Conservation (phyloP, 768 basidiomycete genomes). For the Lactarius pseudohatsudake region DNA sequence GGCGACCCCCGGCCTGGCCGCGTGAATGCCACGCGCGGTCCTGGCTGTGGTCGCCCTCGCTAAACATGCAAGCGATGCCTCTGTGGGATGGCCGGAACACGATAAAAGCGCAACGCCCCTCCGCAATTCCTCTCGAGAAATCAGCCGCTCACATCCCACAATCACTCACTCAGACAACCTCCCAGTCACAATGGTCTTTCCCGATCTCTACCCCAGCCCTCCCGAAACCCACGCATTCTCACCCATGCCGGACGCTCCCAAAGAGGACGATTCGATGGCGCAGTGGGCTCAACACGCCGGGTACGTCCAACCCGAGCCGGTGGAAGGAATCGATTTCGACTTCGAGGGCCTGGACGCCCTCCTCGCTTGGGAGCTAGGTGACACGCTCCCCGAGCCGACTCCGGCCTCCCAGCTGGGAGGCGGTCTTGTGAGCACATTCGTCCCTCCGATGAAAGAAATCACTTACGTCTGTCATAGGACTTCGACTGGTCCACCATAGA, state of each 20-base stretch:
- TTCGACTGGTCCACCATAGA: not conserved
- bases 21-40: not conserved
- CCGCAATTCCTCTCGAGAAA: slow-evolving; percentile 1
- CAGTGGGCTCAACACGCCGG: not conserved
- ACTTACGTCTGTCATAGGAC: not conserved
- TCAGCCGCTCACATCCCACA: not conserved
- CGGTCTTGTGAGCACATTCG: not conserved
- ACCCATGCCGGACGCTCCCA: not conserved
- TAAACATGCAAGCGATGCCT: not conserved
- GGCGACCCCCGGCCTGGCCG: not conserved
- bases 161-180: not conserved
- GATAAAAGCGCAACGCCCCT: not conserved
- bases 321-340: not conserved
- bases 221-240: not conserved
- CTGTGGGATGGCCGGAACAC: not conserved
- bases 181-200: not conserved
- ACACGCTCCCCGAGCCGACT: not conserved
- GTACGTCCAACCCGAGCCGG: not conserved
- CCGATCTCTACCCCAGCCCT: not conserved
- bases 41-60: not conserved
- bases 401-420: not conserved
- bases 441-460: not conserved
- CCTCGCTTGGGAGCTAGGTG: not conserved
- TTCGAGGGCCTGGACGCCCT: not conserved
- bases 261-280: not conserved